These are phyloP conservation scores for Arthrobotrys conoides DNA, from an alignment of 2,329 filamentous ascomycete species.

Conservation along the genomic window DNA sequence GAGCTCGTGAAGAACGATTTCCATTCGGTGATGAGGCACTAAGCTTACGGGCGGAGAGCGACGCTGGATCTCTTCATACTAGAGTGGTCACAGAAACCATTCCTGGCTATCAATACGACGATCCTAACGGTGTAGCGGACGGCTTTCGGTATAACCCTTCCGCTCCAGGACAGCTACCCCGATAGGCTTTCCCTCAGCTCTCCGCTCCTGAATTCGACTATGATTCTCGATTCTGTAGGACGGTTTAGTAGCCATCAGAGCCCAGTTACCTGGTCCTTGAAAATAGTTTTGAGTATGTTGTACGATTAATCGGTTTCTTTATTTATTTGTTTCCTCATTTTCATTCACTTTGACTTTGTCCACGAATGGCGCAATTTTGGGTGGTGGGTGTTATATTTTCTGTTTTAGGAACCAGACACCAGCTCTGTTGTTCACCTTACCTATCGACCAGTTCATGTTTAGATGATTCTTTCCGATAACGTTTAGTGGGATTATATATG, in stretches of 20 bases:
- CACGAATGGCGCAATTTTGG: constrained; percentile 34
- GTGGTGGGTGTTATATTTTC: constrained; percentile 31
- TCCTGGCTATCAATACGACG: constrained; percentile 55
- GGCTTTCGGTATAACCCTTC: constrained; percentile 53
- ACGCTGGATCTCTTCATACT: constrained; percentile 40
- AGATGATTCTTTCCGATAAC: constrained; percentile 9
- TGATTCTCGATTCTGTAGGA: neutral
- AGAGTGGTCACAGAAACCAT: constrained; percentile 25
- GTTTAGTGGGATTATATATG: constrained; percentile 15
- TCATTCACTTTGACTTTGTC: neutral
- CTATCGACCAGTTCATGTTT: constrained; percentile 14
- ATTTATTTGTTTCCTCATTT: neutral
- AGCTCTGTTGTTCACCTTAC: neutral
- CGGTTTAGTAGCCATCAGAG: neutral
- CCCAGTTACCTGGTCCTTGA: neutral
- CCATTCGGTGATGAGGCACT: constrained; percentile 57
- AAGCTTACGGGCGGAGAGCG: constrained; percentile 45
- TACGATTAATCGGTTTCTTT: constrained; percentile 21
- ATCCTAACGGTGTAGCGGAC: constrained; percentile 52
- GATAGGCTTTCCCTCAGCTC: constrained; percentile 4
- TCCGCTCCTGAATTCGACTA: neutral
- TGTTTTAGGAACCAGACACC: constrained; percentile 11
- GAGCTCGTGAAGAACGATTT: constrained; percentile 51
- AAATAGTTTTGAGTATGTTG: constrained; percentile 7
- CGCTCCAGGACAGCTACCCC: constrained; percentile 24